phyloP scores from a whole-genome alignment of 2,329 filamentous ascomycete species.

The Plenodomus tracheiphilus region DNA sequence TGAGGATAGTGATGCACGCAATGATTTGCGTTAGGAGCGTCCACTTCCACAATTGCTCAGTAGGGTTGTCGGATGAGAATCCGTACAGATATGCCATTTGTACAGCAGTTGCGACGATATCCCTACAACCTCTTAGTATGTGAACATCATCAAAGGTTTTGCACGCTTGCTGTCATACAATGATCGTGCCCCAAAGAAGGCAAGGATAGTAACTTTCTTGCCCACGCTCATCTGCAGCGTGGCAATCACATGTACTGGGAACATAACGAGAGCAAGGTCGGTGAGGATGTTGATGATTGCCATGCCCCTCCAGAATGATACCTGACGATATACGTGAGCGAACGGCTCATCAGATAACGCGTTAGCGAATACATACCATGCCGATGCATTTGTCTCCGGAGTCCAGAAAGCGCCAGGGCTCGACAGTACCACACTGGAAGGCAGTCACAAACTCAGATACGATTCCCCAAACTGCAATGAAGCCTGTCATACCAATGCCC shows the following conservation, averaged over 20 bases:
- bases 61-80: conserved; percentile 32
- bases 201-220: conserved; percentile 40
- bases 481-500: conserved; percentile 26
- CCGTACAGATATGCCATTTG: conserved; percentile 35
- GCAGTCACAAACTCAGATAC: conserved; percentile 31
- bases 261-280: conserved; percentile 37
- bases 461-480: conserved; percentile 38
- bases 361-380: conserved; percentile 21
- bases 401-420: conserved; percentile 32
- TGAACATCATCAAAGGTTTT: not conserved
- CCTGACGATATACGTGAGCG: conserved; percentile 15
- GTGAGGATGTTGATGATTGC: conserved; percentile 39
- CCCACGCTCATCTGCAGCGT: conserved; percentile 40
- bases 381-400: conserved; percentile 20
- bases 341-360: not conserved
- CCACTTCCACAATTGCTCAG: conserved; percentile 40
- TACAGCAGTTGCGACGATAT: conserved; percentile 38
- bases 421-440: conserved; percentile 35
- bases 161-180: conserved; percentile 19
- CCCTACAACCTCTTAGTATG: conserved; percentile 19
- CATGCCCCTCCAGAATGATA: conserved; percentile 36
- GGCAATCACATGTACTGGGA: conserved; percentile 39
- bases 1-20: conserved; percentile 41
- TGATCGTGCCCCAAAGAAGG: conserved; percentile 38
- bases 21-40: conserved; percentile 39